A percentile compares a stretch with the other conserved stretches of the same genome.
Evolutionary conservation across 2,329 filamentous ascomycete species (phyloP).

Genomic region (Bipolaris gigantea): DNA sequence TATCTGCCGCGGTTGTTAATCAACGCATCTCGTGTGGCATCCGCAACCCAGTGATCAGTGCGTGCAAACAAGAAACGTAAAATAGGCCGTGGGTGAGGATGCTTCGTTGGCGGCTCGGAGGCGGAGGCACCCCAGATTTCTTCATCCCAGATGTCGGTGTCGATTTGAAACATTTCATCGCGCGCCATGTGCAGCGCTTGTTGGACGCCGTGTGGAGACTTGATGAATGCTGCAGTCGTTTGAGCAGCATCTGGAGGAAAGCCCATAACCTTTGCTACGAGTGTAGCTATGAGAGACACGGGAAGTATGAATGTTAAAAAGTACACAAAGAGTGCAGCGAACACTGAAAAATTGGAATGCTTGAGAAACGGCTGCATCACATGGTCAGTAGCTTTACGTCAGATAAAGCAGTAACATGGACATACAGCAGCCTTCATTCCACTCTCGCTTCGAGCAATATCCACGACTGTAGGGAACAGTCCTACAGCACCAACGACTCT

Average conservation of each 20-base stretch:
- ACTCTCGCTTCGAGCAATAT: conserved; percentile 50
- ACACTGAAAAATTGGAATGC: conserved; percentile 29
- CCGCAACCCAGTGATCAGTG: conserved; percentile 64
- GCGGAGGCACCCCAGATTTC: conserved; percentile 60
- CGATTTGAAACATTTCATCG: conserved; percentile 61
- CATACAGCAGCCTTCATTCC: conserved; percentile 47
- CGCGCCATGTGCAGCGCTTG: conserved; percentile 62
- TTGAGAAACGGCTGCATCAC: conserved; percentile 29
- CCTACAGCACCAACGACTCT: conserved; percentile 42
- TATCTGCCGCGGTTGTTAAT: conserved; percentile 40
- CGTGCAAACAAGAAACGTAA: conserved; percentile 63
- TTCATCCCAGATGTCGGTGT: conserved; percentile 59
- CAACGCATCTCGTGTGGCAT: conserved; percentile 59
- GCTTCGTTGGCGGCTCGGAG: conserved; percentile 16
- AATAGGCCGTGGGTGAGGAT: conserved; percentile 46
- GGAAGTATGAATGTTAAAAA: conserved; percentile 51
- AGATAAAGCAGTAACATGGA: conserved; percentile 6
- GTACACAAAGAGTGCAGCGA: conserved; percentile 44
- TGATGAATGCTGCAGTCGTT: conserved; percentile 56
- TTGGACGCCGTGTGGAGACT: conserved; percentile 52
- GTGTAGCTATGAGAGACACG: conserved; percentile 39
- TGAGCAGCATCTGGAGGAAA: conserved; percentile 50
- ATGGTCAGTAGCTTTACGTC: conserved; percentile 5
- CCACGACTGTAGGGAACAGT: conserved; percentile 53
- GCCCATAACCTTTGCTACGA: conserved; percentile 50